Evolutionary conservation across 108 stramenopile species (phyloP).

Genomic region (Nitzschia putrida): DNA sequence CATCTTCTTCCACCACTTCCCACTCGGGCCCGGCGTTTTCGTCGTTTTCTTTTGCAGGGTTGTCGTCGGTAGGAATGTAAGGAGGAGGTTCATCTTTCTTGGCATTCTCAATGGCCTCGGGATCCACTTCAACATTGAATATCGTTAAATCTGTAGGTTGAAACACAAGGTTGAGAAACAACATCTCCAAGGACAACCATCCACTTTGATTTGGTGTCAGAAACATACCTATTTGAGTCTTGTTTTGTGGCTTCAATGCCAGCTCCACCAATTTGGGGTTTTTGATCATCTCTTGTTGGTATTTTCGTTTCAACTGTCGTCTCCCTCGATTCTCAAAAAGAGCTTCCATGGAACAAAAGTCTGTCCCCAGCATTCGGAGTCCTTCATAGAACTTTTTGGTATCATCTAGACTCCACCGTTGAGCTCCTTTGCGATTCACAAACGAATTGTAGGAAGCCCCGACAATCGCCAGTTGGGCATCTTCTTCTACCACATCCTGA

Average conservation of each 20-base stretch:
- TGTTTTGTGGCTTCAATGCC: conserved; percentile 66
- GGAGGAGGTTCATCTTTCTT: conserved; percentile 28
- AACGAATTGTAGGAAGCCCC: conserved; percentile 58
- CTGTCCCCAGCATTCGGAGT: conserved; percentile 72
- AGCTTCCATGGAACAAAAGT: conserved; percentile 78
- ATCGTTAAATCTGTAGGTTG: conserved; percentile 35
- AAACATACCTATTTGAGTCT: conserved; percentile 38
- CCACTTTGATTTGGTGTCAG: not conserved
- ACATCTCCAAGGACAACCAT: not conserved
- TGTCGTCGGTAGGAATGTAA: conserved; percentile 30
- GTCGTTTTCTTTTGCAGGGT: conserved; percentile 4
- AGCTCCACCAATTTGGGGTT: conserved; percentile 74
- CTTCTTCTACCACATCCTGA: conserved; percentile 57
- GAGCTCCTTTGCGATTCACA: conserved; percentile 33
- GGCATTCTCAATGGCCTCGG: conserved; percentile 32
- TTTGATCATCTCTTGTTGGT: conserved; percentile 54
- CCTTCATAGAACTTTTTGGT: conserved; percentile 72
- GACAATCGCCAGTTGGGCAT: conserved; percentile 48
- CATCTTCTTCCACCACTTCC: conserved; percentile 39
- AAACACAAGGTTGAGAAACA: conserved; percentile 1
- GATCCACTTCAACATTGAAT: conserved; percentile 40
- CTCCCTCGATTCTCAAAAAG: conserved; percentile 51
- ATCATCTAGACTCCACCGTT: conserved; percentile 66
- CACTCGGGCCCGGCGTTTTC: not conserved
- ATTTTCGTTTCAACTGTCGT: conserved; percentile 76